Evolutionary conservation across 2,329 filamentous ascomycete genomes (phyloP), one percentile per base, ranked within the genome.

Genomic region (Xylaria sp.): DNA sequence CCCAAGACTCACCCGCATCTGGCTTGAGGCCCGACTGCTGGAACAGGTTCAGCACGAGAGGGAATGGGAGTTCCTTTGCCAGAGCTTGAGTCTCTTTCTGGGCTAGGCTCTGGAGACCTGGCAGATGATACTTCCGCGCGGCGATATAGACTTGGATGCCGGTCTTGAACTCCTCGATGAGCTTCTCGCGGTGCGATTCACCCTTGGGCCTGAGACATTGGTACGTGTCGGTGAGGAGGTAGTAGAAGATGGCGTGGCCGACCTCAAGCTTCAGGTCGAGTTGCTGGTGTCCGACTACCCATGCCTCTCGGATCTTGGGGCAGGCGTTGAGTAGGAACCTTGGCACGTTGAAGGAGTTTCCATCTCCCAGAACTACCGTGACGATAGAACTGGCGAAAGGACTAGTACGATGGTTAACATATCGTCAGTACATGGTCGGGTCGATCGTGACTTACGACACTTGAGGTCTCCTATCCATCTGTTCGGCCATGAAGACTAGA

Each of bases 181-280:
- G 19, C 37, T 53, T 65, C 39, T 69, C 62, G 11, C 54, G 18
- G 3, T 23, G 47, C 13, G 61, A 60, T 0, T 39, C 50, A 37
- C 65, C 64, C 54, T 63, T 56, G 13, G 63, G 66, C 39, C 59
- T 59, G 13, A 70, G 64, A 19, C 61, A 66, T 52, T 69, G 64
- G 44, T 69, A 70, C 10, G 58, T 65, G 54, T 58, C 62, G 9
- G 67, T 67, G 4, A 66, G 65, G 50, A 70, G 60, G 52, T 65
- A 65, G 50, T 69, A 65, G 49, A 67, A 66, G 11, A 70, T 55
- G 18, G 67, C 59, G 54, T 70, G 67, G 10, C 65, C 63, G 48
- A 61, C 52, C 4, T 52, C 49, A 2, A 58, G 58, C 44, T 63
- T 57, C 6, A 69, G 56, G 23, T 74, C 18, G 1, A 66, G 34